Percentiles rank a stretch among this genome's conserved stretches.
Conservation (phyloP, 1,284 basidiomycete genomes). For the Sparassis latifolia region DNA sequence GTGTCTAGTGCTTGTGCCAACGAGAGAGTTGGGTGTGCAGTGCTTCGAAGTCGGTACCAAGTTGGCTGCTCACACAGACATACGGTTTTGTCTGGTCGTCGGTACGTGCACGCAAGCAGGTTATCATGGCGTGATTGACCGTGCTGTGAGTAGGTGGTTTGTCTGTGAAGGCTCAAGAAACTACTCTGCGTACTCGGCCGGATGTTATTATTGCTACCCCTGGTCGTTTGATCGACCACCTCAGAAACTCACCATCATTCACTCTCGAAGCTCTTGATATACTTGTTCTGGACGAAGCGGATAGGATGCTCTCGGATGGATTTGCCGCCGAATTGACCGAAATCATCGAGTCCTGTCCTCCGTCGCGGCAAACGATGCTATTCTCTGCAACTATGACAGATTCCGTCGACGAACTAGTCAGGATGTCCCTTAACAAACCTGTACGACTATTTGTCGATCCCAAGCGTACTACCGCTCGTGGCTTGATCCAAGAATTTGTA, state of each 20-base stretch:
- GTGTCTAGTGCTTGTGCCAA: constrained; percentile 89
- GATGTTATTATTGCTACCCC: constrained; percentile 95
- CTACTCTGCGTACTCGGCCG: constrained; percentile 76
- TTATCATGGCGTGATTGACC: constrained; percentile 5
- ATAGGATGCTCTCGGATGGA: constrained; percentile 96
- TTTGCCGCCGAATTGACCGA: constrained; percentile 95
- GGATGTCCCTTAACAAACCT: constrained; percentile 87
- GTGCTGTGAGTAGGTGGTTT: constrained; percentile 61
- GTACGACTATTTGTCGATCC: constrained; percentile 95
- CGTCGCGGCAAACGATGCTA: constrained; percentile 92
- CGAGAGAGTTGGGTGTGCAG: constrained; percentile 91
- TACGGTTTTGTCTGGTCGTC: constrained; percentile 83
- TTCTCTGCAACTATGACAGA: constrained; percentile 99
- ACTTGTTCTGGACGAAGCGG: constrained; percentile 94
- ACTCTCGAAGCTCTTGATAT: constrained; percentile 91
- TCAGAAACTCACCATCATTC: constrained; percentile 93
- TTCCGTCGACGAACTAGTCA: constrained; percentile 88
- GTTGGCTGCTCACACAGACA: constrained; percentile 82
- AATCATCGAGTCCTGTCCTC: constrained; percentile 87
- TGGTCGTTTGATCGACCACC: constrained; percentile 93
- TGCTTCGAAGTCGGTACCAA: constrained; percentile 89
- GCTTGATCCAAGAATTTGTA: constrained; percentile 94
- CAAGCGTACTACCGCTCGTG: constrained; percentile 81
- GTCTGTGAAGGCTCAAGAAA: constrained; percentile 88
- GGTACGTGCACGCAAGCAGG: constrained; percentile 42